Conservation (phyloP, 2,329 filamentous ascomycete species). For the Cordyceps sp. region DNA sequence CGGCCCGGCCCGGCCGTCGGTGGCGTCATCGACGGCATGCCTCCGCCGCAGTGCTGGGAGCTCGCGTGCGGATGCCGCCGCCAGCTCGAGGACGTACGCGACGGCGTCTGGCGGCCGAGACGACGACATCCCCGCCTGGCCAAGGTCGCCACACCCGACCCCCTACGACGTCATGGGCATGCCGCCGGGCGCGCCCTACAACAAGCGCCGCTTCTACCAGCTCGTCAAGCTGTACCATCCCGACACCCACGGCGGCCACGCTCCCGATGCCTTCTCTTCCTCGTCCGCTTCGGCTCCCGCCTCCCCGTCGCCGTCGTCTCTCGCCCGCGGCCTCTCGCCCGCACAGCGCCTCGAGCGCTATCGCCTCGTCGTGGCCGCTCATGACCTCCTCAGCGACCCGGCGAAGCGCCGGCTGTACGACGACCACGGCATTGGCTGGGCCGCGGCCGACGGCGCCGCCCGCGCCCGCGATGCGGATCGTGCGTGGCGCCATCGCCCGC, state of each 20-base stretch:
- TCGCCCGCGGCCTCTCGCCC: slow-evolving; percentile 20
- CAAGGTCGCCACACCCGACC: slow-evolving; percentile 39
- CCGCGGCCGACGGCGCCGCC: slow-evolving; percentile 31
- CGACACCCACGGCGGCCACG: slow-evolving; percentile 38
- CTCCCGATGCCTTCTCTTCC: too few species aligned
- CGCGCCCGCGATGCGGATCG: slow-evolving; percentile 27
- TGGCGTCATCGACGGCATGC: too few species aligned
- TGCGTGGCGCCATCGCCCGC: slow-evolving; percentile 30
- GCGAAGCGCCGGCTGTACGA: slow-evolving; percentile 71
- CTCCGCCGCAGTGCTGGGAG: too few species aligned
- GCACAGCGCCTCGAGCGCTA: slow-evolving; percentile 70
- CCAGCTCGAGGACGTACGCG: too few species aligned
- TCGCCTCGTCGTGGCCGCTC: slow-evolving; percentile 71
- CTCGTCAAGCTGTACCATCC: slow-evolving; percentile 95
- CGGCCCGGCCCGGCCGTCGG: too few species aligned
- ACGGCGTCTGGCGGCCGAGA: too few species aligned
- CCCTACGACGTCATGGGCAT: slow-evolving; percentile 78
- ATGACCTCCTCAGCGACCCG: slow-evolving; percentile 74
- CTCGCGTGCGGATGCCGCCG: too few species aligned
- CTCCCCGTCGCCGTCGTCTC: neutral
- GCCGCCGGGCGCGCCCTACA: slow-evolving; percentile 48
- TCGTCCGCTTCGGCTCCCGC: neutral
- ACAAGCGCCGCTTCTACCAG: slow-evolving; percentile 71
- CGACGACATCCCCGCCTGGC: slow-evolving; percentile 33
- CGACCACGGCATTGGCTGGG: slow-evolving; percentile 67